Percentiles rank a stretch among this genome's conserved stretches.
Evolutionary conservation across 1,139 yeast genomes (phyloP).

Genomic region (Scheffersomyces stambukii): DNA sequence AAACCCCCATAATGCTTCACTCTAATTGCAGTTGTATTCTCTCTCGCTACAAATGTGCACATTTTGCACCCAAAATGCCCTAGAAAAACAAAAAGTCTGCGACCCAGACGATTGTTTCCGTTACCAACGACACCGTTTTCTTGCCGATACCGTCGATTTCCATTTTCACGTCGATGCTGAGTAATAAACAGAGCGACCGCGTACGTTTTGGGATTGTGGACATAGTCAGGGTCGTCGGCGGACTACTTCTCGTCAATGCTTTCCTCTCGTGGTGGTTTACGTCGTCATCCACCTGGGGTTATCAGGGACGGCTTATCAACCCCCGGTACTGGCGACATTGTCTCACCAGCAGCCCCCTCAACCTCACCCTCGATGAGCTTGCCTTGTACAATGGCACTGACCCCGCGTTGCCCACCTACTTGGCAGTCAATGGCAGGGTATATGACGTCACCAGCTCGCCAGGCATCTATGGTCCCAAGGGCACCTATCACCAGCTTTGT

Average conservation of each 20-base stretch:
- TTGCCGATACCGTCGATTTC: too few relatives aligned
- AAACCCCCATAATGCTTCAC: too few relatives aligned
- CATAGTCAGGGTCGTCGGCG: slow-evolving; percentile 41
- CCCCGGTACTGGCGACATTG: slow-evolving; percentile 34
- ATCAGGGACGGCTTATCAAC: slow-evolving; percentile 50
- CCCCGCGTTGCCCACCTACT: slow-evolving; percentile 49
- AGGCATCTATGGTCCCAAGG: slow-evolving; percentile 60
- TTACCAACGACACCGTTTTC: too few relatives aligned
- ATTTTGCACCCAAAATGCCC: too few relatives aligned
- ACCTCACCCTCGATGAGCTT: slow-evolving; percentile 47
- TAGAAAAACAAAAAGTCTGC: too few relatives aligned
- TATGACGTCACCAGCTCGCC: slow-evolving; percentile 63
- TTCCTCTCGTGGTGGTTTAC: slow-evolving; percentile 51
- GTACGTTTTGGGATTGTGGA: slow-evolving; percentile 22
- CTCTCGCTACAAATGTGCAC: too few relatives aligned
- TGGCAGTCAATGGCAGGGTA: slow-evolving; percentile 64
- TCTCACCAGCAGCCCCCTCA: slow-evolving; percentile 15
- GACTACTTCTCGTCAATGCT: slow-evolving; percentile 45
- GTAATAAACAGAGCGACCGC: not conserved
- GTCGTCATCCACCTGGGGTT: slow-evolving; percentile 48
- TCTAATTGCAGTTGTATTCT: too few relatives aligned
- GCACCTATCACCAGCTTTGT: slow-evolving; percentile 56
- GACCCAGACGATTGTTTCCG: too few relatives aligned
- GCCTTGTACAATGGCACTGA: slow-evolving; percentile 51
- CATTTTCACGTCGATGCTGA: too few relatives aligned